Evolutionary conservation across 75 land plant species (phyloP).

Genomic region (Selaginella tamariscina): DNA sequence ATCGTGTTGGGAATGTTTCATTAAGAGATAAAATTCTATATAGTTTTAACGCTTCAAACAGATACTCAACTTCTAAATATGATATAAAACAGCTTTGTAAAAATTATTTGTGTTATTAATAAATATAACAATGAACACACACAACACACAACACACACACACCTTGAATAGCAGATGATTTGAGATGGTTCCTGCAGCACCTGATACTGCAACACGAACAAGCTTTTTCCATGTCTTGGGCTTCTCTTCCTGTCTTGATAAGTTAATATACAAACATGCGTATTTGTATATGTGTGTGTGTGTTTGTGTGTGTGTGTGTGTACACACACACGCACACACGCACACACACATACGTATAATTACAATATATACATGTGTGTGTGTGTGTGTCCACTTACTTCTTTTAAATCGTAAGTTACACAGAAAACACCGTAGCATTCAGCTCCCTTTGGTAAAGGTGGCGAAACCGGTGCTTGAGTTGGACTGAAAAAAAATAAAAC

Average conservation of each 20-base stretch:
- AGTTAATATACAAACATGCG: no score
- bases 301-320: no score
- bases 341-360: no score
- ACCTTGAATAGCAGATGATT: conserved; percentile 95
- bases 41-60: not conserved
- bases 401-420: conserved; percentile 70
- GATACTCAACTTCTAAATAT: not conserved
- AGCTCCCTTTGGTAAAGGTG: conserved; percentile 16
- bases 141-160: conserved; percentile 2
- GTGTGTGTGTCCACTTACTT: conserved; percentile 62
- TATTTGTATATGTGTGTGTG: no score
- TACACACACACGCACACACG: no score
- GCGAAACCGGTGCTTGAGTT: conserved; percentile 30
- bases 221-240: conserved; percentile 73
- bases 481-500: conserved; percentile 35
- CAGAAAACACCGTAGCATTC: conserved; percentile 93
- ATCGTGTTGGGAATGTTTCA: not conserved
- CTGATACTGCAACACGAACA: conserved; percentile 77
- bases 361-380: no score
- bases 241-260: conserved; percentile 74
- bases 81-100: no score
- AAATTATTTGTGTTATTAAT: no score
- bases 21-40: not conserved
- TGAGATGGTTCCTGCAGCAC: conserved; percentile 95
- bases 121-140: not conserved